phyloP scores from a whole-genome alignment of 2,329 filamentous ascomycete species.

The Penicillium sp. region DNA sequence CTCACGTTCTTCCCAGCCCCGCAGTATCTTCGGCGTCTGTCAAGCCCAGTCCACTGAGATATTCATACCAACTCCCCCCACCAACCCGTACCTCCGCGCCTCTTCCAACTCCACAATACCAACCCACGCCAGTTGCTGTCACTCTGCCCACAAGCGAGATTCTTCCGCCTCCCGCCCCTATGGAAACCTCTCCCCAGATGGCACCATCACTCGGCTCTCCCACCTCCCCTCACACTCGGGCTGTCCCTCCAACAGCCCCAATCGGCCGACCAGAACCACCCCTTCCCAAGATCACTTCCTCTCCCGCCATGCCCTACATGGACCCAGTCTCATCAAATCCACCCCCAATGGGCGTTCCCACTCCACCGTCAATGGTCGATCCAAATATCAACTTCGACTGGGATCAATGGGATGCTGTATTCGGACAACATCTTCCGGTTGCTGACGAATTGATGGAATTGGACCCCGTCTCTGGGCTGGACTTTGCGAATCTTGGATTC shows the following conservation, averaged over 20 bases:
- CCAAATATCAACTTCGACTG: conserved; percentile 51
- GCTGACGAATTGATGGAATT: conserved; percentile 48
- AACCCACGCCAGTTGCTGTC: conserved; percentile 13
- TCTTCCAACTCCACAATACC: conserved; percentile 17
- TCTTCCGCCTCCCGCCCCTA: conserved; percentile 11
- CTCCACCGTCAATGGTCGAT: conserved; percentile 42
- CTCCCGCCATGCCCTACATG: conserved; percentile 24
- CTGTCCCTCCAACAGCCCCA: conserved; percentile 5
- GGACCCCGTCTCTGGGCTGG: conserved; percentile 40
- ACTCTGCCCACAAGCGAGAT: conserved; percentile 5
- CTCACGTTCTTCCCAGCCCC: conserved; percentile 31
- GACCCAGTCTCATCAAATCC: conserved; percentile 24
- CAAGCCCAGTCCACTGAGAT: conserved; percentile 30
- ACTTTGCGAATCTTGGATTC: conserved; percentile 33
- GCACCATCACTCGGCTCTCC: conserved; percentile 1
- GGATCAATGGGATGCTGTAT: conserved; percentile 54
- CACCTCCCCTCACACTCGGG: conserved; percentile 10
- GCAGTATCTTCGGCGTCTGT: conserved; percentile 13
- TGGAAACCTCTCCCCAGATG: conserved; percentile 19
- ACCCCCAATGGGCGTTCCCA: conserved; percentile 27
- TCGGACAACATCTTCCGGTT: conserved; percentile 49
- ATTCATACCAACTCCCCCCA: conserved; percentile 25
- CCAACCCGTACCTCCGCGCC: conserved; percentile 12
- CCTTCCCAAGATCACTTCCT: not conserved
- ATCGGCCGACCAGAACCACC: conserved; percentile 9